A percentile compares a stretch with the other conserved stretches of the same genome.
Conservation (phyloP, 345 rosid genomes). For the Citrus medica region DNA sequence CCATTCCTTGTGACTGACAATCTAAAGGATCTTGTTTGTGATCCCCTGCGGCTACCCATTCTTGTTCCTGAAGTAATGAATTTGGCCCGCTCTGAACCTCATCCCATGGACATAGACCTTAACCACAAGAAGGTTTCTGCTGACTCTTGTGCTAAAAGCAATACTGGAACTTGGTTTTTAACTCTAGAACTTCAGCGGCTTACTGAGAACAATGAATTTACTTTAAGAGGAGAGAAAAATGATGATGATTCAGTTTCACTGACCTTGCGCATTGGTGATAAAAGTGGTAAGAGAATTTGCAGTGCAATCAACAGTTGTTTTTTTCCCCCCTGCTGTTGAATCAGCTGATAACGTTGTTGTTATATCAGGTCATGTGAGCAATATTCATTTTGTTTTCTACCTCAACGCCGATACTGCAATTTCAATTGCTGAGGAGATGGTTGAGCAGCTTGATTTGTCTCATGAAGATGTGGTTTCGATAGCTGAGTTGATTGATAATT, state of each 20-base stretch:
- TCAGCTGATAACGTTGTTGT: not conserved
- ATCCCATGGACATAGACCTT: constrained; percentile 61
- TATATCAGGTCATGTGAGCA: constrained; percentile 40
- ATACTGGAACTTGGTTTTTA: constrained; percentile 30
- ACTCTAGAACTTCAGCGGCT: constrained; percentile 46
- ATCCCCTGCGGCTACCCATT: constrained; percentile 22
- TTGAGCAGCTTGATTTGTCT: constrained; percentile 67
- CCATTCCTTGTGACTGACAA: constrained; percentile 53
- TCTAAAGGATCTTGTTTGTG: constrained; percentile 32
- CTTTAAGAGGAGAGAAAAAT: constrained; percentile 46
- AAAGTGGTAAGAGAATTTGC: constrained; percentile 36
- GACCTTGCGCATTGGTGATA: constrained; percentile 57
- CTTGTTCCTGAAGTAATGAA: constrained; percentile 27
- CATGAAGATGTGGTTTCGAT: constrained; percentile 55
- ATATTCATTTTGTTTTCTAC: constrained; percentile 68
- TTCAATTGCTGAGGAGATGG: constrained; percentile 85
- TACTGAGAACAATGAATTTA: constrained; percentile 51
- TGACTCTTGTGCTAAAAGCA: constrained; percentile 39
- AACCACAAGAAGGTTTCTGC: constrained; percentile 35
- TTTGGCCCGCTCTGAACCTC: constrained; percentile 30
- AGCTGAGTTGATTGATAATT: constrained; percentile 67
- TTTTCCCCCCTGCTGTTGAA: not conserved
- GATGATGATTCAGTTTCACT: constrained; percentile 46
- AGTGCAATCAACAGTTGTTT: not conserved
- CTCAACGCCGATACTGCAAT: constrained; percentile 68